These are phyloP conservation scores for Parathielavia hyrcaniae DNA, from an alignment of 495 filamentous ascomycete genomes.

Conservation along the genomic window DNA sequence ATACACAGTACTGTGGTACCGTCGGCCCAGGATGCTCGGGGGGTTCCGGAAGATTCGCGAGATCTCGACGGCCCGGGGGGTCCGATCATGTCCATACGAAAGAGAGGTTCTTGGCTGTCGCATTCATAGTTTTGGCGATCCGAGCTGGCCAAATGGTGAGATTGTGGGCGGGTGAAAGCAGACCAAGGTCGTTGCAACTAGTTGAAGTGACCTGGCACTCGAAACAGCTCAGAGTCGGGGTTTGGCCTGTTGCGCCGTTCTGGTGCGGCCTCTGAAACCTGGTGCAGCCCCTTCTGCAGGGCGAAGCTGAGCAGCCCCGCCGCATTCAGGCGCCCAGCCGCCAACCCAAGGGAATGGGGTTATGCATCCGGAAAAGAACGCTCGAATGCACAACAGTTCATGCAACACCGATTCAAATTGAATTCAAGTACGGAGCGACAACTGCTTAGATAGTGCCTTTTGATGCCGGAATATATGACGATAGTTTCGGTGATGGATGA, in stretches of 20 bases:
- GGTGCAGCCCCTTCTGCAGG: constrained; percentile 11
- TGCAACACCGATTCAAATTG: too few relatives aligned
- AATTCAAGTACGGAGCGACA: background rate
- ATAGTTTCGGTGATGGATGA: background rate
- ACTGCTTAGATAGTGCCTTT: too few relatives aligned
- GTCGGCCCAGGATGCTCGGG: too few relatives aligned
- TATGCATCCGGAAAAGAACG: background rate
- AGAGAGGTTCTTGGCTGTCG: too few relatives aligned
- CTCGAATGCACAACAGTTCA: background rate
- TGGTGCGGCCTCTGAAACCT: constrained; percentile 16
- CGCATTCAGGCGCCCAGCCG: constrained; percentile 8
- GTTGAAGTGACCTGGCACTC: background rate
- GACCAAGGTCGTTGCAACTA: background rate
- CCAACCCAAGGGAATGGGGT: background rate
- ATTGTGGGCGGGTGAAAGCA: background rate
- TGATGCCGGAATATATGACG: too few relatives aligned
- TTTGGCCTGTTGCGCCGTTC: constrained; percentile 2
- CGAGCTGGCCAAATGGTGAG: background rate
- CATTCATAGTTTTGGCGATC: background rate
- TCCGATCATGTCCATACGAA: too few relatives aligned
- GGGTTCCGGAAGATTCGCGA: too few relatives aligned
- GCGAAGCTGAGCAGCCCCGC: constrained; percentile 9
- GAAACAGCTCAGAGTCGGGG: background rate
- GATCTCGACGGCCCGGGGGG: too few relatives aligned
- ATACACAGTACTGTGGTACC: too few relatives aligned